A percentile compares a stretch with the other conserved stretches of the same genome.
Evolutionary conservation across 202 grass and related monocot genomes (phyloP).

Genomic region (Brachypodium distachyon): DNA sequence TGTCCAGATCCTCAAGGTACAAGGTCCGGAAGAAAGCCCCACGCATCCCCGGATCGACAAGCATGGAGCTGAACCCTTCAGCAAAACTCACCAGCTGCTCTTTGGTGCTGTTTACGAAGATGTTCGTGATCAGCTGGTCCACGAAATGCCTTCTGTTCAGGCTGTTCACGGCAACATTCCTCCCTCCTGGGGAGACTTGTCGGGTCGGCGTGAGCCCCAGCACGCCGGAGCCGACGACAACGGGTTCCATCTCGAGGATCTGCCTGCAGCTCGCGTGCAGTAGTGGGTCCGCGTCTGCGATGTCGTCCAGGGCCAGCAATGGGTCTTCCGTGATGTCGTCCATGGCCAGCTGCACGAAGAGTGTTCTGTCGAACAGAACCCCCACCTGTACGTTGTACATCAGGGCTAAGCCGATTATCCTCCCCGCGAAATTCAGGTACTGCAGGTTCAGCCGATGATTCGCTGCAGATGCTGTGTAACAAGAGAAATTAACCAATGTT

Average conservation of each 20-base stretch:
- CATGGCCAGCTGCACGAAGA: conserved; percentile 53
- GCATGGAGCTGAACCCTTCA: conserved; percentile 40
- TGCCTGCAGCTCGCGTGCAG: conserved; percentile 51
- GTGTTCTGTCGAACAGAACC: conserved; percentile 40
- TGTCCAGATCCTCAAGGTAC: conserved; percentile 55
- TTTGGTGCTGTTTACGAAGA: conserved; percentile 36
- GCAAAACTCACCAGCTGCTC: conserved; percentile 34
- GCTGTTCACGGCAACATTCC: conserved; percentile 45
- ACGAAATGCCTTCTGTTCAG: conserved; percentile 42
- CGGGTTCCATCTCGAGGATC: conserved; percentile 62
- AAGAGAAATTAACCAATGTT: background rate
- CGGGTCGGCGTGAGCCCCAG: conserved; percentile 46
- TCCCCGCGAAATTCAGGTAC: conserved; percentile 47
- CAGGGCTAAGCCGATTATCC: conserved; percentile 49
- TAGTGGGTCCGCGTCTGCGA: conserved; percentile 46
- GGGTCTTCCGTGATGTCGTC: too few species aligned
- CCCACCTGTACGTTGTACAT: conserved; percentile 52
- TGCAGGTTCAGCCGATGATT: conserved; percentile 50
- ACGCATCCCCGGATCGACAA: background rate
- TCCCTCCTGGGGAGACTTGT: conserved; percentile 47
- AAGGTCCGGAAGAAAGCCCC: conserved; percentile 42
- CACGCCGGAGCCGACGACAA: conserved; percentile 45
- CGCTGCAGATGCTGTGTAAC: conserved; percentile 41
- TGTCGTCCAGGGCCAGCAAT: conserved; percentile 57
- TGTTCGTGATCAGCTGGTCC: conserved; percentile 42